Percentiles rank a stretch among this genome's conserved stretches.
These are phyloP conservation scores for Veloboletus limbatus DNA, from an alignment of 1,284 basidiomycete species.

Conservation along the genomic window DNA sequence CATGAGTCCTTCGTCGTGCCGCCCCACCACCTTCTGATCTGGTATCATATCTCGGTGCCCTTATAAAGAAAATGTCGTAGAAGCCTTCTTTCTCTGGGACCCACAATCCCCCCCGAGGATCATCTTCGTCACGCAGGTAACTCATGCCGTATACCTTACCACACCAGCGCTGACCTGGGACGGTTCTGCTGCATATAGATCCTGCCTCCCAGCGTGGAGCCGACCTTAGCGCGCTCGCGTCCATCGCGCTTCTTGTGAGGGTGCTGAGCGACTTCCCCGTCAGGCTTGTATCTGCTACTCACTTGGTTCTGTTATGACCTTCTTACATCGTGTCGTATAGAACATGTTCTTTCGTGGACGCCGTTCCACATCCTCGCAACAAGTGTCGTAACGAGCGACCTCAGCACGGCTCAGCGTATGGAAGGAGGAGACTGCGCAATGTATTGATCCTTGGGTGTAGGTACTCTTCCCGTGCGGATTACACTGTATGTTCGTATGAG, in stretches of 20 bases:
- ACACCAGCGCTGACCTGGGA: conserved; percentile 13
- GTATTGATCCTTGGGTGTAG: conserved; percentile 18
- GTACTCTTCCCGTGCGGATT: conserved; percentile 13
- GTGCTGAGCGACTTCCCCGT: conserved; percentile 51
- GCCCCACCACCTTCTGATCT: conserved; percentile 25
- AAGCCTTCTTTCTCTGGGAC: conserved; percentile 24
- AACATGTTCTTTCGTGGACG: conserved; percentile 45
- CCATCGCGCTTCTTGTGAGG: conserved; percentile 75
- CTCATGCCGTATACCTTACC: conserved; percentile 20
- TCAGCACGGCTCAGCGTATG: conserved; percentile 64
- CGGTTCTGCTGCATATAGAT: conserved; percentile 26
- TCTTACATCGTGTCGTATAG: conserved; percentile 24
- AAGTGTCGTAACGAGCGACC: conserved; percentile 68
- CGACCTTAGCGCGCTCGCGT: conserved; percentile 65
- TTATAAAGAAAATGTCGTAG: conserved; percentile 33
- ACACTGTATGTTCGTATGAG: conserved; percentile 13
- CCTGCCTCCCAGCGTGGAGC: conserved; percentile 57
- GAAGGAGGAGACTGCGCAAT: conserved; percentile 44
- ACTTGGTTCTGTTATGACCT: neutral
- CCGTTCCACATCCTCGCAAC: conserved; percentile 59
- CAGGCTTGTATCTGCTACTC: conserved; percentile 36
- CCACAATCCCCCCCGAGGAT: conserved; percentile 35
- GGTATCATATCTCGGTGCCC: conserved; percentile 16
- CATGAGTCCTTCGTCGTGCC: conserved; percentile 15
- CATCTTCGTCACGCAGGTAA: conserved; percentile 33